Evolutionary conservation across 2,329 filamentous ascomycete species (phyloP).

Genomic region (Pseudogymnoascus sp.): DNA sequence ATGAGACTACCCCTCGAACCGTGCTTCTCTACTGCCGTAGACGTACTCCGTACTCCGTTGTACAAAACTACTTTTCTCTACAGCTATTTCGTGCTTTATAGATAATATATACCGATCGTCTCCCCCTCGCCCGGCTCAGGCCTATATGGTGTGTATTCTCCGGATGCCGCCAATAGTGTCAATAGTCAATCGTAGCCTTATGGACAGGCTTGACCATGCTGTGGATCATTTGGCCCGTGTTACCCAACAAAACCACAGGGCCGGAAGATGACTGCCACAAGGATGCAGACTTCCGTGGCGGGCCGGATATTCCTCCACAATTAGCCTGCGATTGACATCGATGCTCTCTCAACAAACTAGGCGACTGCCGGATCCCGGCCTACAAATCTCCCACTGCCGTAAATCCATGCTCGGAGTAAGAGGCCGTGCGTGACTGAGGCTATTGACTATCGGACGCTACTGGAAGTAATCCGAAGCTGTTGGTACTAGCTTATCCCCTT

Average conservation of each 20-base stretch:
- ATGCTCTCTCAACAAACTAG: not conserved
- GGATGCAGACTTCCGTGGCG: not conserved
- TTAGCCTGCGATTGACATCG: not conserved
- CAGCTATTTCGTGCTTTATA: not conserved
- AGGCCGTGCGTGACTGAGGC: not conserved
- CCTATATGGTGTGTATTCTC: not conserved
- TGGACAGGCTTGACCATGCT: not conserved
- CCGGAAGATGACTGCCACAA: constrained; percentile 5
- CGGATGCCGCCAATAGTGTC: not conserved
- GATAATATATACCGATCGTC: not conserved
- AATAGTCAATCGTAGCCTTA: not conserved
- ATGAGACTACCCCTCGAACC: not conserved
- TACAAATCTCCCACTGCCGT: not conserved
- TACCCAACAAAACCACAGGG: not conserved
- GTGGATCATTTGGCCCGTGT: not conserved
- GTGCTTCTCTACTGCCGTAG: not conserved
- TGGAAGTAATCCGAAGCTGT: not conserved
- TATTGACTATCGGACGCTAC: not conserved
- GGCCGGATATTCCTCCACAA: not conserved
- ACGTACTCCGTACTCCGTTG: too few species aligned
- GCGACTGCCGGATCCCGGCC: not conserved
- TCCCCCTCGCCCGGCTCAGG: not conserved
- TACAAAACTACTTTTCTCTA: too few species aligned
- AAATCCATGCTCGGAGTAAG: not conserved
- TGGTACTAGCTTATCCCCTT: not conserved